Evolutionary conservation across 495 filamentous ascomycete species (phyloP), one percentile per base, ranked within the genome.

Genomic region (Entonaema liquescens): DNA sequence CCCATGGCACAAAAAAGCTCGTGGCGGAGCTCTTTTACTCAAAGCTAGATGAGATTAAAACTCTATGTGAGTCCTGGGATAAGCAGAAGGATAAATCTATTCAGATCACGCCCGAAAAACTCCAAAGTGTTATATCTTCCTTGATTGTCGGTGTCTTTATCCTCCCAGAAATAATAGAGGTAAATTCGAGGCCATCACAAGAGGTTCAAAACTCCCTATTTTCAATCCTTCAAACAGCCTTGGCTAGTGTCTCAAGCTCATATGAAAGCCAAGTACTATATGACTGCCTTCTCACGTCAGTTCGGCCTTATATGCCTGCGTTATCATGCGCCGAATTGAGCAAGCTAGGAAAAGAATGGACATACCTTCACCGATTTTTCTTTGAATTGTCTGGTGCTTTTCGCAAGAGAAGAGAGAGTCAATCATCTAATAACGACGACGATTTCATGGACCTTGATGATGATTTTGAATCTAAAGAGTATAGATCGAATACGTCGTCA

Each of bases 391-490:
- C 83, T 1, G 56, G 72, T 28, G 70, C 80, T 2, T 79, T 92
- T 25, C 84, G 87, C 35, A 79, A 80, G 19, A 82, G 72, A 40
- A 47, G 60, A 6, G 53, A 59, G 5, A 73, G 67, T 28, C 75
- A 75, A 38, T 70, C 71, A 5, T 75, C 74, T 15, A 59, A 67
- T 4, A 67, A 77, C 0, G 64, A 75, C 12, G 78, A 80, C 35
- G 90, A 94, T 71, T 69, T 80, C 13, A 93, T 97, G 92, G 93
- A 97, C 62, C 74, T 97, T 23, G 93, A 97, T 68, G 88, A 90
- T 57, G 86, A 85, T 13, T 89, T 93, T 28, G 85, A 88, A 28
- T 84, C 84, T 2, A 83, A 88, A 52, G 73, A 76, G 52, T 89
- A 84, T 67, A 82, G 83, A 40, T 78, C 65, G 52, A 83, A 79